Evolutionary conservation across 2,329 filamentous ascomycete species (phyloP), one percentile per base, ranked within the genome.

Genomic region (Fusarium proliferatum): DNA sequence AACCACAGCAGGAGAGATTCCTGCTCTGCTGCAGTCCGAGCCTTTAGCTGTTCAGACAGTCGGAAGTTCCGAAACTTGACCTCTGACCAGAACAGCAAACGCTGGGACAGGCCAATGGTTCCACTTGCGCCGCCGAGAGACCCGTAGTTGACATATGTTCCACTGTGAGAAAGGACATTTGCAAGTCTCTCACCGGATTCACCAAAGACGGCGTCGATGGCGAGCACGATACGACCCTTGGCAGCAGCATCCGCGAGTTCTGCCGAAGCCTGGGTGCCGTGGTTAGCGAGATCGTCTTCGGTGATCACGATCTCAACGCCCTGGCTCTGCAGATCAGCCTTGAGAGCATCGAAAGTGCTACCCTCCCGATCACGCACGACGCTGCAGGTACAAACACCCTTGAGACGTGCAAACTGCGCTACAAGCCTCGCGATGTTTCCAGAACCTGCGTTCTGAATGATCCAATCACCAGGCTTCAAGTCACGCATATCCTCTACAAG

Each of bases 381-480:
- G 15, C 58, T 72, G 41, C 53, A 59, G 13, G 55, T 56, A 26
- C 59, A 53, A 36, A 72, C 49, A 19, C 69, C 69, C 43, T 59
- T 64, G 34, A 64, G 66, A 5, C 52, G 53, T 2, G 69, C 69
- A 52, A 72, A 72, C 28, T 72, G 69, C 17, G 51, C 55, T 2
- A 69, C 61, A 23, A 72, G 33, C 26, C 62, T 55, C 17, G 61
- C 69, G 30, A 72, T 65, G 8, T 55, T 59, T 15, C 46, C 52
- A 23, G 69, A 62, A 21, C 58, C 69, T 13, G 53, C 61, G 19
- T 72, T 72, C 39, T 72, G 69, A 1, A 72, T 46, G 10, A 72
- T 42, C 69, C 66, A 72, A 43, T 72, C 69, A 11, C 69, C 69
- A 30, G 69, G 69, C 34, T 62, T 65, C 30, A 72, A 33, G 4